A percentile compares a stretch with the other conserved stretches of the same genome.
Conservation (phyloP, 2,329 filamentous ascomycete species). For the Fusarium buxicola region DNA sequence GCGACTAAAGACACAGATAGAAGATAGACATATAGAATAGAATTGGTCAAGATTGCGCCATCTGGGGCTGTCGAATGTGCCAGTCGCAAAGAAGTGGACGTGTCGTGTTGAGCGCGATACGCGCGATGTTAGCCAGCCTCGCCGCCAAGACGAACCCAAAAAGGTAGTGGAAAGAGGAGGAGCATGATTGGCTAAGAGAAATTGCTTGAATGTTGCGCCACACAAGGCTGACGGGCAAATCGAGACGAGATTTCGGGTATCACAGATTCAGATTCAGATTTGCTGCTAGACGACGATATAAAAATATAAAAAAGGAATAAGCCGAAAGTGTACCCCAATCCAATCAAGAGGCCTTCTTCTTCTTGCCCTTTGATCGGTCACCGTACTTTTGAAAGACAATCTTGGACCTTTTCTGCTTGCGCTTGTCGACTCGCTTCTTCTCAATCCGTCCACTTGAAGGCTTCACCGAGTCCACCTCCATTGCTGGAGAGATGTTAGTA, state of each 20-base stretch:
- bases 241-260: conserved; percentile 41
- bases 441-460: conserved; percentile 52
- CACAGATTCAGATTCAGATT: conserved; percentile 45
- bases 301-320: conserved; percentile 23
- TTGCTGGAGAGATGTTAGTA: conserved; percentile 51
- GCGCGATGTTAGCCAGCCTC: conserved; percentile 37
- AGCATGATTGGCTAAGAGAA: conserved; percentile 33
- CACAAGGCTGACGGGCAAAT: conserved; percentile 41
- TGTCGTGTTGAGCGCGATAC: conserved; percentile 42
- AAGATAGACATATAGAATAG: conserved; percentile 8
- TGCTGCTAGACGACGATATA: conserved; percentile 41
- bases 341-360: conserved; percentile 48
- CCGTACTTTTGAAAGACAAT: conserved; percentile 72
- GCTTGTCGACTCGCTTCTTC: conserved; percentile 69
- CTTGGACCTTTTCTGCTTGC: conserved; percentile 64
- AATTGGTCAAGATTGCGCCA: conserved; percentile 32
- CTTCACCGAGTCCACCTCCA: conserved; percentile 68
- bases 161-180: conserved; percentile 26
- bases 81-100: conserved; percentile 38
- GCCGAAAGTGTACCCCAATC: conserved; percentile 19
- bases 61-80: conserved; percentile 23
- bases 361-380: conserved; percentile 61
- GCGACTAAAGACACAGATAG: conserved; percentile 20
- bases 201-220: conserved; percentile 34
- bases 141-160: conserved; percentile 37